These are phyloP conservation scores for Pythium oligandrum DNA, from an alignment of 352 stramenopile species.

Conservation along the genomic window DNA sequence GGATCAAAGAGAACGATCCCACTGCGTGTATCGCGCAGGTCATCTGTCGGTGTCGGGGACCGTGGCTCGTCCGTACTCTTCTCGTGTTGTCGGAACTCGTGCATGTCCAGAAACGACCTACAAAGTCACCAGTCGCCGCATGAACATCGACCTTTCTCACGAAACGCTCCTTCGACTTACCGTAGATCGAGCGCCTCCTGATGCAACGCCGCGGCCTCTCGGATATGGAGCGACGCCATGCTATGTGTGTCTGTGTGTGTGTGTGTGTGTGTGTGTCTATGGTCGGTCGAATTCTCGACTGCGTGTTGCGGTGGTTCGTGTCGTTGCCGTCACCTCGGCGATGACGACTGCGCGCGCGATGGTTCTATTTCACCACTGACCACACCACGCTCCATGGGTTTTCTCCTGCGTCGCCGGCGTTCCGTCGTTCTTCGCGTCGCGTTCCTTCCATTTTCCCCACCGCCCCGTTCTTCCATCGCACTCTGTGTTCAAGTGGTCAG, in stretches of 20 bases:
- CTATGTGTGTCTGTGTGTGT: neutral
- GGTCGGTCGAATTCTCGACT: neutral
- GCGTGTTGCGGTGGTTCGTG: neutral
- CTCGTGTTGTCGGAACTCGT: neutral
- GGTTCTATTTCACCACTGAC: no score
- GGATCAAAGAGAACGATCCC: conserved; percentile 21
- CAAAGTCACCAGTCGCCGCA: neutral
- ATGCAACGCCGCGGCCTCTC: neutral
- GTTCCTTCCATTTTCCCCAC: no score
- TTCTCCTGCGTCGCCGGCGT: no score
- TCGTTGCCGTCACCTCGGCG: neutral
- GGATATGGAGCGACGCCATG: neutral
- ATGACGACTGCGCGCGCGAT: neutral
- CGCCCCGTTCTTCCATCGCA: no score
- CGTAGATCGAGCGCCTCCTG: neutral
- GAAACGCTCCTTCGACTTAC: neutral
- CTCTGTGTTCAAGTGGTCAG: no score
- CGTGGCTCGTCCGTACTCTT: conserved; percentile 6
- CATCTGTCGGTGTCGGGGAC: conserved; percentile 12
- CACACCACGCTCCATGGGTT: no score
- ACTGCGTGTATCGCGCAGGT: conserved; percentile 1
- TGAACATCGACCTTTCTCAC: no score
- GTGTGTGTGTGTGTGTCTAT: neutral
- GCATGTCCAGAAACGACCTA: conserved; percentile 6
- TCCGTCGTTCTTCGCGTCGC: no score